Percentiles rank a stretch among this genome's conserved stretches.
Evolutionary conservation across 345 rosid species (phyloP).

Genomic region (Eucalyptus globulus): DNA sequence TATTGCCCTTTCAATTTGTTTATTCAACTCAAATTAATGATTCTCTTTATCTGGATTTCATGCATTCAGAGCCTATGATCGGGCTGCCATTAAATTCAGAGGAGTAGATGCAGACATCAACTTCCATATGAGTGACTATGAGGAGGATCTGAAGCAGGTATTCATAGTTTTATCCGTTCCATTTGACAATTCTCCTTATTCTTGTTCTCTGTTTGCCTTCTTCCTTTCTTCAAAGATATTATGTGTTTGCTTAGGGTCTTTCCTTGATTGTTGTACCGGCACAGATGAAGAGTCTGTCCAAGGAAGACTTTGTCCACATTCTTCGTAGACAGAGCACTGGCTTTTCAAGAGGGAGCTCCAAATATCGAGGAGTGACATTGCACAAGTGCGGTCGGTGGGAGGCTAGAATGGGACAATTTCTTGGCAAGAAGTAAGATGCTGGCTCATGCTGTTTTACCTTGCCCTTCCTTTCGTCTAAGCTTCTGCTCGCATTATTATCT

Average conservation of each 20-base stretch:
- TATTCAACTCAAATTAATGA: neutral
- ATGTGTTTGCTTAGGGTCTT: neutral
- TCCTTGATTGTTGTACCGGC: neutral
- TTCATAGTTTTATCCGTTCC: neutral
- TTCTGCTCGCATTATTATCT: neutral
- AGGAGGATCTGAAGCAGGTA: slow-evolving; percentile 82
- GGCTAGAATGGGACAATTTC: slow-evolving; percentile 97
- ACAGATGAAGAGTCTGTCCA: slow-evolving; percentile 62
- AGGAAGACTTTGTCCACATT: slow-evolving; percentile 92
- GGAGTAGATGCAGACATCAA: slow-evolving; percentile 94
- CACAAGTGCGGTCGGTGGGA: slow-evolving; percentile 98
- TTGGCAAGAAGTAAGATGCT: slow-evolving; percentile 78
- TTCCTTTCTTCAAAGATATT: neutral
- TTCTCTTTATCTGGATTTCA: neutral
- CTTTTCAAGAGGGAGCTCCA: slow-evolving; percentile 86
- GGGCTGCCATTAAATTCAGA: slow-evolving; percentile 94
- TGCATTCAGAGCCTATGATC: slow-evolving; percentile 76
- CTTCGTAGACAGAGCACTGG: slow-evolving; percentile 96
- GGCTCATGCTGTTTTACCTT: neutral
- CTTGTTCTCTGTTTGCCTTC: neutral
- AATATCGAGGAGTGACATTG: slow-evolving; percentile 83
- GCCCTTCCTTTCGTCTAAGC: neutral
- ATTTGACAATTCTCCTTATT: neutral
- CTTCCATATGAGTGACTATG: slow-evolving; percentile 69
- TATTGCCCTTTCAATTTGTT: neutral